These are phyloP conservation scores for Cantharellus cinnabarinus DNA, from an alignment of 768 basidiomycete species.

Conservation along the genomic window DNA sequence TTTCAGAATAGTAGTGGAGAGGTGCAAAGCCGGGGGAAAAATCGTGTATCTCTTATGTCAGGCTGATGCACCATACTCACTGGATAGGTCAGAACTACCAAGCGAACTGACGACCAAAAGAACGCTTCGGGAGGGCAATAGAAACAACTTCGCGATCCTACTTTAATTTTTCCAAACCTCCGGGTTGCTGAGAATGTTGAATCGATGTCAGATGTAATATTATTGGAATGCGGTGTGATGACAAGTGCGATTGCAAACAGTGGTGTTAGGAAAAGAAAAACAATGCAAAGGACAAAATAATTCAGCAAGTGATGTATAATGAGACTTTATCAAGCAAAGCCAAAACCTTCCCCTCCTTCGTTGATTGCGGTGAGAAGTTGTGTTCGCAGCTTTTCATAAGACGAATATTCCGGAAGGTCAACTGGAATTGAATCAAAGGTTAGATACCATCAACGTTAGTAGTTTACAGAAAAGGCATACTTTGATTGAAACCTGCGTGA, in stretches of 20 bases:
- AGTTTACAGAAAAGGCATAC: slow-evolving; percentile 7
- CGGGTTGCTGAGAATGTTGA: background rate
- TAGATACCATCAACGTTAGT: slow-evolving; percentile 8
- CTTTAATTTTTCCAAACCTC: background rate
- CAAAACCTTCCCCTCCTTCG: slow-evolving; percentile 92
- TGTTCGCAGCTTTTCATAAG: slow-evolving; percentile 89
- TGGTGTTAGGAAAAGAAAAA: background rate
- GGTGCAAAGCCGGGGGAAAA: slow-evolving; percentile 53
- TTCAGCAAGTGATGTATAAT: background rate
- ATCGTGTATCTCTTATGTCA: slow-evolving; percentile 74
- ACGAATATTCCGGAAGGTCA: slow-evolving; percentile 83
- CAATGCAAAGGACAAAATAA: background rate
- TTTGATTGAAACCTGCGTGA: slow-evolving; percentile 72
- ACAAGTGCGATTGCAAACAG: background rate
- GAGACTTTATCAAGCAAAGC: slow-evolving; percentile 32
- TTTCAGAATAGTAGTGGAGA: slow-evolving; percentile 35
- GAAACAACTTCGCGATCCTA: slow-evolving; percentile 46
- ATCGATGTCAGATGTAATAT: background rate
- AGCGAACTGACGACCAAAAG: slow-evolving; percentile 19
- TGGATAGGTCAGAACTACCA: background rate
- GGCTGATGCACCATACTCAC: slow-evolving; percentile 2
- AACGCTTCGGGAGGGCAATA: slow-evolving; percentile 36
- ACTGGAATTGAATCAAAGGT: slow-evolving; percentile 21
- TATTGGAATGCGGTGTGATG: background rate
- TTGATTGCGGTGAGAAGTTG: slow-evolving; percentile 82